Base-by-base conservation (phyloP, 1,284 basidiomycete species). In the Austropuccinia psidii region DNA sequence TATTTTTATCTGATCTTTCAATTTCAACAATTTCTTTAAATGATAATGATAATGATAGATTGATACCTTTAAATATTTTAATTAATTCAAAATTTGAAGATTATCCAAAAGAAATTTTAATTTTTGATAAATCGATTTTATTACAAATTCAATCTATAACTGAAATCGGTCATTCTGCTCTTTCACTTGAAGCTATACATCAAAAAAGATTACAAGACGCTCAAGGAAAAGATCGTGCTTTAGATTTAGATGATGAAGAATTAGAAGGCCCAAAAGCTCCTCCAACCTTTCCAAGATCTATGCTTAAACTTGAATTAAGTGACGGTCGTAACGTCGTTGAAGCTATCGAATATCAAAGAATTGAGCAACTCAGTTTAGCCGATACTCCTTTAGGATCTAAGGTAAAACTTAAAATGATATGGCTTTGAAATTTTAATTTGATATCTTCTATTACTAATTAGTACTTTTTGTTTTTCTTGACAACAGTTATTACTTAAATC, bases 1-100 rank as follows among this genome's bases (percentile, higher is more conserved):
- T 78, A 9, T 62, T 78, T n/a, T 72, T 75, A 33, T 78, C 77
- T 11, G 75, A 76, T 67, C 65, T 78, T 29, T 72, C 76, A 19
- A 67, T 74, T 52, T 78, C 77, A 1, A 62, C 75, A 55, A 15
- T 54, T 17, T 24, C 57, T n/a, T 27, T 50, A 13, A 17, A 64
- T 55, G 21, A 43, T 24, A 55, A 60, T 24, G 37, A 27, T 61
- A 17, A 21, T 1, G 15, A 17, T 49, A 37, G 27, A 39, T 6
- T n/a, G 52, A 24, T 29, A 37, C n/a, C n/a, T n/a, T n/a, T n/a
- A 11, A 45, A 11, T 19, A n/a, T 19, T 45, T 11, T 9, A n/a
- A n/a, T 45, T 45, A 11, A n/a, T 11, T n/a, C n/a, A 52, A 31
- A 11, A 17, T 19, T 50, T 19, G 13, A 49, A 11, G 17, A 33